A percentile compares a stretch with the other conserved stretches of the same genome.
These are phyloP conservation scores for Cadophora luteo-olivacea DNA, from an alignment of 2,329 filamentous ascomycete genomes.

Conservation along the genomic window DNA sequence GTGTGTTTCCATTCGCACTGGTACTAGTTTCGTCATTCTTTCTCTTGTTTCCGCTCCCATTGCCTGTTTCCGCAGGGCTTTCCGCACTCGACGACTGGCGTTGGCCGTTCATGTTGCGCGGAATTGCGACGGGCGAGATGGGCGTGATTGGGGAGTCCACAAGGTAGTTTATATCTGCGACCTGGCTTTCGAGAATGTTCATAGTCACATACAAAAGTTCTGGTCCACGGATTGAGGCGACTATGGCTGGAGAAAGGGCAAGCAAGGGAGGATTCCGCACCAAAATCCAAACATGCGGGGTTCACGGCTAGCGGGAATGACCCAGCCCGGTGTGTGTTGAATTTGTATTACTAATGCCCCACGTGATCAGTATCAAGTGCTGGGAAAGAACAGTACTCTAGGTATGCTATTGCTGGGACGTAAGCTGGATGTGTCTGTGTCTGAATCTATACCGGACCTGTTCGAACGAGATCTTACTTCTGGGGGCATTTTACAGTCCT, in stretches of 20 bases:
- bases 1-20: conserved; percentile 32
- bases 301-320: conserved; percentile 19
- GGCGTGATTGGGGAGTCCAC: conserved; percentile 41
- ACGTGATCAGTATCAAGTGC: not conserved
- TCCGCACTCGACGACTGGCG: conserved; percentile 41
- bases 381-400: too few relatives aligned
- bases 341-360: not conserved
- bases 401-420: too few relatives aligned
- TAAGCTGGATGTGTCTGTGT: too few relatives aligned
- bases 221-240: not conserved
- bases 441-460: too few relatives aligned
- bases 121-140: conserved; percentile 24
- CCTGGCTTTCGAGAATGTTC: conserved; percentile 45
- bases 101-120: conserved; percentile 38
- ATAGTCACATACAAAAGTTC: conserved; percentile 41
- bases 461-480: too few relatives aligned
- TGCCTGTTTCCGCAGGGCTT: conserved; percentile 40
- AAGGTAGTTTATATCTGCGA: conserved; percentile 43
- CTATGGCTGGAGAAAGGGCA: not conserved
- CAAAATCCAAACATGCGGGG: conserved; percentile 21
- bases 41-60: conserved; percentile 44
- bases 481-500: too few relatives aligned
- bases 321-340: not conserved
- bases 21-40: conserved; percentile 36
- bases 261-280: conserved; percentile 5